These are phyloP conservation scores for Closterium sp. DNA, from an alignment of 139 green algal species.

Conservation along the genomic window DNA sequence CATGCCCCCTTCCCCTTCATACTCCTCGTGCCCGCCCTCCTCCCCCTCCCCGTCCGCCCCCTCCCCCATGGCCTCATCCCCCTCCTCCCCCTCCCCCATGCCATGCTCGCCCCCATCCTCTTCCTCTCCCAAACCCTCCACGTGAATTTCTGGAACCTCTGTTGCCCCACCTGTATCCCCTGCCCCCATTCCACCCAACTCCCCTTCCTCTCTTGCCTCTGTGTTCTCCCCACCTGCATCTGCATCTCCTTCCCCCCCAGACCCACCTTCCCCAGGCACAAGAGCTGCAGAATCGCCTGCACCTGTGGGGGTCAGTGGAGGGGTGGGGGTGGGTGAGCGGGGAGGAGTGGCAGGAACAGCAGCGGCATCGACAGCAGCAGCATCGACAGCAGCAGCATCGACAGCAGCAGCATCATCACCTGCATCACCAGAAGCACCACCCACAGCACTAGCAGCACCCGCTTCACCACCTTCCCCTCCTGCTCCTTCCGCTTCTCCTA, in stretches of 20 bases:
- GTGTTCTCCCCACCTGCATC: neutral
- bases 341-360: neutral
- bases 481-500: neutral
- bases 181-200: too few species aligned
- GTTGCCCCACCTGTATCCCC: neutral
- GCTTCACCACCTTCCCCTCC: neutral
- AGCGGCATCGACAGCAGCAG: neutral
- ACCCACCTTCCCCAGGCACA: neutral
- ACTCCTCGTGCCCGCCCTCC: neutral
- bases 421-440: too few species aligned
- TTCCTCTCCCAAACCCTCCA: neutral
- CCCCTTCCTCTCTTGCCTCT: neutral
- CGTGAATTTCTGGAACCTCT: neutral
- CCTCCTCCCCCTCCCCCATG: neutral
- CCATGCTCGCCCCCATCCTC: neutral
- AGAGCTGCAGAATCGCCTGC: neutral
- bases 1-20: neutral
- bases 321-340: neutral
- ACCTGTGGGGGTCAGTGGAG: neutral
- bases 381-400: too few species aligned
- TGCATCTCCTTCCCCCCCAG: neutral
- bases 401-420: neutral
- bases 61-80: neutral
- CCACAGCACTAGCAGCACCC: too few species aligned
- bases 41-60: neutral